phyloP scores from a whole-genome alignment of 306 rosid species.

The Casuarina cunninghamiana region DNA sequence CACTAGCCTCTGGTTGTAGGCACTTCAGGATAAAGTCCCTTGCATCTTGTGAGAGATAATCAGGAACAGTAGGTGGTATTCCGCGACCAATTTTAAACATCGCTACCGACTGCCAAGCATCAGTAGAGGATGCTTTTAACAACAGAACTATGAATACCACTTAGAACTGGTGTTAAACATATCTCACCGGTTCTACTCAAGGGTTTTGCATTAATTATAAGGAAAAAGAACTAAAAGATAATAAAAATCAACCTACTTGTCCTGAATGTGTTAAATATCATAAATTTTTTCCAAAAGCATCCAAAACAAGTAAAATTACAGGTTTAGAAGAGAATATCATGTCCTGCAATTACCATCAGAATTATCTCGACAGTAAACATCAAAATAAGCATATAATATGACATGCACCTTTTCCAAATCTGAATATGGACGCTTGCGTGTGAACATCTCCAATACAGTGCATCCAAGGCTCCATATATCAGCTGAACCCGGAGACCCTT shows the following conservation, averaged over 20 bases:
- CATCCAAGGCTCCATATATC: slow-evolving; percentile 99
- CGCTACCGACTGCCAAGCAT: slow-evolving; percentile 71
- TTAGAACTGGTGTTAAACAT: background rate
- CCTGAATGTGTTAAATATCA: background rate
- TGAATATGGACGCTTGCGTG: slow-evolving; percentile 68
- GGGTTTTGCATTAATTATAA: background rate
- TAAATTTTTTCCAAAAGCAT: background rate
- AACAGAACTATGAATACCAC: slow-evolving; percentile 8
- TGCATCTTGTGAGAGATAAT: slow-evolving; percentile 73
- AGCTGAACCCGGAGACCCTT: slow-evolving; percentile 85
- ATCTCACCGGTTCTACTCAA: background rate
- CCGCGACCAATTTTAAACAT: slow-evolving; percentile 83
- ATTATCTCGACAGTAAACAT: slow-evolving; percentile 7
- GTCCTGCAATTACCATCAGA: background rate
- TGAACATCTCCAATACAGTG: slow-evolving; percentile 94
- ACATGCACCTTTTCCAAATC: slow-evolving; percentile 60
- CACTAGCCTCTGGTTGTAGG: slow-evolving; percentile 61
- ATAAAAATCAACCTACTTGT: background rate
- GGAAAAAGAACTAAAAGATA: background rate
- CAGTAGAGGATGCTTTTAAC: slow-evolving; percentile 25
- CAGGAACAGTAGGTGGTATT: slow-evolving; percentile 63
- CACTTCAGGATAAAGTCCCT: slow-evolving; percentile 69
- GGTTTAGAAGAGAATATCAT: background rate
- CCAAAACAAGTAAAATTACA: background rate
- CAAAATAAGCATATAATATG: slow-evolving; percentile 4